phyloP scores from a whole-genome alignment of 1,284 basidiomycete species.

The Hypsizygus ulmarius region DNA sequence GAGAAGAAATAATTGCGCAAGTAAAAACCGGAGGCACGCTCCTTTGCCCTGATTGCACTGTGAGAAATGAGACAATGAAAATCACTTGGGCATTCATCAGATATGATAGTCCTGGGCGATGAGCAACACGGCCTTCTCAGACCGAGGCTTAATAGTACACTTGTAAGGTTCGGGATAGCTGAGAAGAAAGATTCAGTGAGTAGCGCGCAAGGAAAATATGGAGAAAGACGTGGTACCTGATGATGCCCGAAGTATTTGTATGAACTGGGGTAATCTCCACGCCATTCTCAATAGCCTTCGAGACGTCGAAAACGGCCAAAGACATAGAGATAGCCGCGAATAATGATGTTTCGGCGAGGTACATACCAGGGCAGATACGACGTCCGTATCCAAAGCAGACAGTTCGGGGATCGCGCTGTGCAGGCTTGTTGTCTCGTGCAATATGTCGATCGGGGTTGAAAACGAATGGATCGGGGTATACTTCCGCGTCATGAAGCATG shows the following conservation, averaged over 20 bases:
- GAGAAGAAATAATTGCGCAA: too few relatives aligned
- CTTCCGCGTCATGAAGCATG: constrained; percentile 28
- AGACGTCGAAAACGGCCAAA: constrained; percentile 32
- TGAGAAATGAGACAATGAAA: too few relatives aligned
- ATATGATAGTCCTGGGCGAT: constrained; percentile 8
- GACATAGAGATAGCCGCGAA: constrained; percentile 34
- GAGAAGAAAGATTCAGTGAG: neutral
- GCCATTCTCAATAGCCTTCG: constrained; percentile 30
- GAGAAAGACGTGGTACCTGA: constrained; percentile 31
- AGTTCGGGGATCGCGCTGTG: constrained; percentile 25
- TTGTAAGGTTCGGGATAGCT: constrained; percentile 33
- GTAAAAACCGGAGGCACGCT: too few relatives aligned
- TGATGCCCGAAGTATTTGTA: constrained; percentile 36
- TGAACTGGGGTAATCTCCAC: constrained; percentile 33
- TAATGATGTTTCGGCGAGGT: constrained; percentile 37
- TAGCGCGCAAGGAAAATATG: neutral
- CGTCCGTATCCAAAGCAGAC: constrained; percentile 31
- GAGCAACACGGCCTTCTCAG: constrained; percentile 23
- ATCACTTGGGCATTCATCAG: too few relatives aligned
- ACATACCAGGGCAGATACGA: constrained; percentile 31
- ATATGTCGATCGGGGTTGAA: constrained; percentile 30
- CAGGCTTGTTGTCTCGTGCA: constrained; percentile 12
- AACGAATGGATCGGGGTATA: constrained; percentile 26
- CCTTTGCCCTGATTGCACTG: too few relatives aligned
- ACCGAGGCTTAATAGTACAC: constrained; percentile 32